phyloP scores from a whole-genome alignment of 345 rosid genomes.

The Microthlaspi erraticum region DNA sequence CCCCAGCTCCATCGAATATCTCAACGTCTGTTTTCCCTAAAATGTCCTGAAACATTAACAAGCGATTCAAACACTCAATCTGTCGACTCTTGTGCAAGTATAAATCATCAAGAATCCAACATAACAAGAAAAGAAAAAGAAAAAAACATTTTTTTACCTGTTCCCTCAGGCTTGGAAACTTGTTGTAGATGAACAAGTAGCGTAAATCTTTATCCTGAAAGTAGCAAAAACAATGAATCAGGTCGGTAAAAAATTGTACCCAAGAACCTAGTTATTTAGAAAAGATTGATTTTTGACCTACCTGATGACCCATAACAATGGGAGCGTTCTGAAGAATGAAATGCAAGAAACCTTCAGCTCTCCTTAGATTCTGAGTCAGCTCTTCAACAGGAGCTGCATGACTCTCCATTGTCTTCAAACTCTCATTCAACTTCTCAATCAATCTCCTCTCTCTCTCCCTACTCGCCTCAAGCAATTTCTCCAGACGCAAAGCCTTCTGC shows the following conservation, averaged over 20 bases:
- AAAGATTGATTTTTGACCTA: not conserved
- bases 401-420: slow-evolving; percentile 58
- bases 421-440: slow-evolving; percentile 68
- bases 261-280: not conserved
- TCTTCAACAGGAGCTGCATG: slow-evolving; percentile 86
- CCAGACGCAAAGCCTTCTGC: slow-evolving; percentile 59
- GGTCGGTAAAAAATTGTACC: not conserved
- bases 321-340: slow-evolving; percentile 87
- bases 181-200: slow-evolving; percentile 77
- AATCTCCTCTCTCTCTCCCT: slow-evolving; percentile 73
- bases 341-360: slow-evolving; percentile 81
- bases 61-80: slow-evolving; percentile 13
- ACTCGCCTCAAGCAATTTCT: slow-evolving; percentile 70
- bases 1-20: slow-evolving; percentile 77
- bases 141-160: slow-evolving; percentile 50
- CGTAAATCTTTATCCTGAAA: slow-evolving; percentile 56
- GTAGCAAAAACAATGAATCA: slow-evolving; percentile 3
- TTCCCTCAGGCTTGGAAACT: slow-evolving; percentile 71
- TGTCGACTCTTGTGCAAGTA: not conserved
- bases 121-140: not conserved
- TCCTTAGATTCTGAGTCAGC: slow-evolving; percentile 69
- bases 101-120: not conserved
- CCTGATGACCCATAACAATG: slow-evolving; percentile 69
- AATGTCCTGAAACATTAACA: slow-evolving; percentile 59
- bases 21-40: slow-evolving; percentile 79